These are phyloP conservation scores for Nissolia schottii DNA, from an alignment of 306 rosid genomes.

Conservation along the genomic window DNA sequence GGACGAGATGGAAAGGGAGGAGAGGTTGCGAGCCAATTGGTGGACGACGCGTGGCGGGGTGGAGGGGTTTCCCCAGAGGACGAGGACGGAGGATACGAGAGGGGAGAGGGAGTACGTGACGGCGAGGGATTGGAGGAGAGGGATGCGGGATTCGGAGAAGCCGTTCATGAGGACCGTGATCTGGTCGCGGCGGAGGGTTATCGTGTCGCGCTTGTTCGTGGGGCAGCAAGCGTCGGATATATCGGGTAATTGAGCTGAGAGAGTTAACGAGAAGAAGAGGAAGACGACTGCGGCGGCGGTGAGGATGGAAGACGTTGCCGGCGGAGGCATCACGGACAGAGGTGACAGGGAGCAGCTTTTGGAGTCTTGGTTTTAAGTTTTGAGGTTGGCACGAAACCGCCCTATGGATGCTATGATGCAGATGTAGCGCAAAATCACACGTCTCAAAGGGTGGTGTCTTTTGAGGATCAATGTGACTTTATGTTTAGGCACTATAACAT, in stretches of 20 bases:
- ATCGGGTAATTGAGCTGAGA: not conserved
- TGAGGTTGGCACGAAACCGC: too few species aligned
- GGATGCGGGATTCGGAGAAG: slow-evolving; percentile 69
- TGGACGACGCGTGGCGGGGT: slow-evolving; percentile 31
- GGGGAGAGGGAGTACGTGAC: slow-evolving; percentile 61
- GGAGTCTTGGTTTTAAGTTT: not conserved
- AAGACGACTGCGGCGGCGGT: not conserved
- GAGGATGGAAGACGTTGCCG: not conserved
- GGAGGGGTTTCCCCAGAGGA: slow-evolving; percentile 89
- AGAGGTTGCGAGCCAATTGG: slow-evolving; percentile 46
- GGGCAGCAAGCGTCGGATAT: slow-evolving; percentile 28
- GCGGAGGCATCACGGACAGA: not conserved
- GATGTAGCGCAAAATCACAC: too few species aligned
- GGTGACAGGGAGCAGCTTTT: not conserved
- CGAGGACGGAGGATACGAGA: slow-evolving; percentile 57
- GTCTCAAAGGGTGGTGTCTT: too few species aligned
- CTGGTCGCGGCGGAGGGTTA: slow-evolving; percentile 45
- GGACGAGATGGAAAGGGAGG: slow-evolving; percentile 17
- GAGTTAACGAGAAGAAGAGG: not conserved
- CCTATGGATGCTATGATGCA: too few species aligned
- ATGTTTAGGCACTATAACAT: too few species aligned
- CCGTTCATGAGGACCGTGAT: slow-evolving; percentile 83
- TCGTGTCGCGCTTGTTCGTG: slow-evolving; percentile 14
- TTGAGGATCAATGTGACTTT: too few species aligned
- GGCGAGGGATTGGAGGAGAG: slow-evolving; percentile 68